Base-by-base conservation (phyloP, 441 rosid species). In the Arabidopsis lyrata region DNA sequence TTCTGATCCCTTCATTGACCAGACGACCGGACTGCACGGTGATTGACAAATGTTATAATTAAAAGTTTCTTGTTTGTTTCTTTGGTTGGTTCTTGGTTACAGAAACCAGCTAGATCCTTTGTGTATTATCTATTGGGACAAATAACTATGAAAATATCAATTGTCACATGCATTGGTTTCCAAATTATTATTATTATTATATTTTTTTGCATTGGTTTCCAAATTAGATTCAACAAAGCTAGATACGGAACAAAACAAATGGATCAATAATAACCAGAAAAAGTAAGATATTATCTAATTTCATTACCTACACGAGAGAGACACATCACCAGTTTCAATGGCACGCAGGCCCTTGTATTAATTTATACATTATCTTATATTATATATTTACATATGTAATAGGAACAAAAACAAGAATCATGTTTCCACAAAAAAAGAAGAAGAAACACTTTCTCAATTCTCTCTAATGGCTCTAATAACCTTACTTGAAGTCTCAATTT, bases 401-500 rank as follows among this genome's bases (percentile, higher is more conserved):
- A 4, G 15, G 14, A 6, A 18, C 55, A 5, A 56, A 18, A 42
- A 13, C 27, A 52, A 66, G 16, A 52, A 50, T 35, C 49, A 16
- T 42, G 55, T 39, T 55, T 5, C 1, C 5, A 0, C 44, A n/a
- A 41, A 42, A 42, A n/a, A 9, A 44, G 2, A 60, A 22, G 27
- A 20, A 39, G 32, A 41, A 14, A 61, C 6, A 39, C 27, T 15
- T 29, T 45, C 11, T 31, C 52, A 62, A 1, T 45, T 57, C 65
- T 69, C 56, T 58, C 66, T 47, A 58, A 59, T 70, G 74, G 67
- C 74, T 36, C 0, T 24, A 13, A 5, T 70, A 49, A 24, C 14
- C 49, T 59, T 70, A 4, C 32, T 70, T 60, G 67, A 70, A 48
- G 8, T 60, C 31, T 70, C 59, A 5, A 0, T 60, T 60, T 35